Base-by-base conservation (phyloP, 129 eudicot species). In the Flaveria brownii region DNA sequence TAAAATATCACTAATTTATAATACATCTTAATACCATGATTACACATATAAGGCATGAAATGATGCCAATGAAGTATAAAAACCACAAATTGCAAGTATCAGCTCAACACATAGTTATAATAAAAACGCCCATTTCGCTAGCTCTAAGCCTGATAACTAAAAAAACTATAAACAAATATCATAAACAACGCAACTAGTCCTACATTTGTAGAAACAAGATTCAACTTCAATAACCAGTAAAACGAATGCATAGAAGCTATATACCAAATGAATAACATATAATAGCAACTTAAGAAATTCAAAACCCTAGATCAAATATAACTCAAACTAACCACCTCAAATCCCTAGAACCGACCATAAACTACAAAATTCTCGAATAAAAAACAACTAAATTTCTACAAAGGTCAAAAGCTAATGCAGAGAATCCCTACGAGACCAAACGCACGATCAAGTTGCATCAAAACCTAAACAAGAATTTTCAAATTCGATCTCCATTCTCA, bases 251-350 rank as follows among this genome's bases (percentile, higher is more conserved):
- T 55, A 73, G 49, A 51, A 12, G 17, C 16, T 16, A 36, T 30
- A 72, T 52, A 49, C 59, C 23, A 52, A n/a, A 52, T 52, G 59
- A 16, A 16, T 7, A 52, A 52, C 0, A 6, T 30, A 30, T 30
- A 30, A 30, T 30, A 30, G 36, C 36, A 30, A 30, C 36, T 30
- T 0, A 30, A 30, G 5, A 4, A 30, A 30, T 30, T 30, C 36
- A 30, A 30, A 77, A 41, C 54, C 43, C 56, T 77, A 77, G 68
- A 18, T 54, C 69, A 22, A 54, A 9, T 25, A 15, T 1, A n/a
- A 17, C 43, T 68, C 30, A 4, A 56, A 52, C 41, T n/a, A 7
- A 76, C 41, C 56, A 39, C 45, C 39, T 20, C 6, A 33, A 51
- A 5, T 0, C 2, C 51, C 41, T 50, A 50, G 3, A 49, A 33